Evolutionary conservation across 805 yeast species (phyloP).

Genomic region (Wickerhamiella australiensis): DNA sequence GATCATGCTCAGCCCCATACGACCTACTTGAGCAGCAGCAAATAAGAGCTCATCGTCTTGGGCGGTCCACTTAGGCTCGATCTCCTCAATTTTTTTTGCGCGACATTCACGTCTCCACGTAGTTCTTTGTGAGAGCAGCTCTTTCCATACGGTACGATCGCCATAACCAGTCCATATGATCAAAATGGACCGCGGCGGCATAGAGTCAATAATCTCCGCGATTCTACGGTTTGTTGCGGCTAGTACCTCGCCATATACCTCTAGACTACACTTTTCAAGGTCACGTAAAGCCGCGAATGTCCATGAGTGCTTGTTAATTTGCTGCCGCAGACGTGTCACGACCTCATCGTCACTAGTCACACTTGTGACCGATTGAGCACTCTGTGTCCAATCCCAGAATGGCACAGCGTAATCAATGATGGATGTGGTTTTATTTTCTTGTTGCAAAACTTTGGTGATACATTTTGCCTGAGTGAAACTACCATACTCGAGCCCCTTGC

Average conservation of each 20-base stretch:
- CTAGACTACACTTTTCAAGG: slow-evolving; percentile 33
- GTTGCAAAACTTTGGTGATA: slow-evolving; percentile 4
- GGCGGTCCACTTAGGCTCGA: slow-evolving; percentile 40
- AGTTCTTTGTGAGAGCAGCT: slow-evolving; percentile 36
- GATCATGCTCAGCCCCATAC: slow-evolving; percentile 49
- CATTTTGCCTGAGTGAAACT: background rate
- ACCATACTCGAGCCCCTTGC: slow-evolving; percentile 59
- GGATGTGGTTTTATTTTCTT: slow-evolving; percentile 22
- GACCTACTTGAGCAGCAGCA: slow-evolving; percentile 39
- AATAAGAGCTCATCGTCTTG: slow-evolving; percentile 38
- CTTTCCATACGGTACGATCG: slow-evolving; percentile 36
- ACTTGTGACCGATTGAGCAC: slow-evolving; percentile 31
- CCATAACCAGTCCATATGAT: slow-evolving; percentile 55
- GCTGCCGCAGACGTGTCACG: slow-evolving; percentile 32
- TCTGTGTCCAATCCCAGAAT: slow-evolving; percentile 24
- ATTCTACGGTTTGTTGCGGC: slow-evolving; percentile 17
- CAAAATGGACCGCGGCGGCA: slow-evolving; percentile 51
- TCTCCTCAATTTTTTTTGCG: slow-evolving; percentile 33
- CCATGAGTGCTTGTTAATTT: slow-evolving; percentile 36
- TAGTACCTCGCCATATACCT: slow-evolving; percentile 27
- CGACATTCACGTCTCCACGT: slow-evolving; percentile 36
- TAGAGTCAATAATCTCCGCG: slow-evolving; percentile 13
- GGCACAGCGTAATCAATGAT: slow-evolving; percentile 31
- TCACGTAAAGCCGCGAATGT: slow-evolving; percentile 47
- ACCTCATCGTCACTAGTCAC: slow-evolving; percentile 52